A percentile compares a stretch with the other conserved stretches of the same genome.
phyloP scores from a whole-genome alignment of 495 filamentous ascomycete species.

The Tetracladium setigerum region DNA sequence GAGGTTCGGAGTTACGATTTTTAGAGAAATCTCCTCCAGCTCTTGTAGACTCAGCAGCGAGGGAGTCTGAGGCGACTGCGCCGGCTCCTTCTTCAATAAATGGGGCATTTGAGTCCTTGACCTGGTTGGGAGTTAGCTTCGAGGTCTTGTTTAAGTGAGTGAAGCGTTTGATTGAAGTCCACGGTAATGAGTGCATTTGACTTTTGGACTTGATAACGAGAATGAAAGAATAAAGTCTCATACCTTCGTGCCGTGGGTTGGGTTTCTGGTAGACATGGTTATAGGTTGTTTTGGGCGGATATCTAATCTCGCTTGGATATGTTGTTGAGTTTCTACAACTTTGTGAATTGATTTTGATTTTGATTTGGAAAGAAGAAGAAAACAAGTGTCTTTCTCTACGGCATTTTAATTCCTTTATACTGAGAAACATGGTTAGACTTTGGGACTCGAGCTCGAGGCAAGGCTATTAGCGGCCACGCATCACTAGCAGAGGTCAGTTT shows the following conservation, averaged over 20 bases:
- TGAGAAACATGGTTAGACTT: no score
- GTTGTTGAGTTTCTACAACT: not conserved
- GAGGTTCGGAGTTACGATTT: slow-evolving; percentile 43
- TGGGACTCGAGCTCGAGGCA: no score
- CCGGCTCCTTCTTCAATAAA: slow-evolving; percentile 46
- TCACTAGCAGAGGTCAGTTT: no score
- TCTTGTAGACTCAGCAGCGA: slow-evolving; percentile 54
- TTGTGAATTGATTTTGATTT: not conserved
- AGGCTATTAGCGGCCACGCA: no score
- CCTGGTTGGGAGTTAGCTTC: slow-evolving; percentile 6
- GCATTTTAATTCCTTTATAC: no score
- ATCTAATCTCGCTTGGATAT: not conserved
- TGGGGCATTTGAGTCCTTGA: slow-evolving; percentile 38
- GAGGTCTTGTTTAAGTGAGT: not conserved
- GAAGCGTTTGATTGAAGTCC: not conserved
- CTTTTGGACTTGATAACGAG: not conserved
- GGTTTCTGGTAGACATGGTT: slow-evolving; percentile 14
- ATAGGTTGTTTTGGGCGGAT: not conserved
- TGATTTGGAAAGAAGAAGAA: no score
- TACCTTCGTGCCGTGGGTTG: slow-evolving; percentile 16
- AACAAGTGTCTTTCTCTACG: no score
- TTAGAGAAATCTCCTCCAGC: slow-evolving; percentile 42
- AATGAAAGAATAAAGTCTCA: not conserved
- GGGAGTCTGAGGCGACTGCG: slow-evolving; percentile 52
- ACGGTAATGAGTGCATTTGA: not conserved